Evolutionary conservation across 805 yeast genomes (phyloP).

Genomic region (Candida verbasci): DNA sequence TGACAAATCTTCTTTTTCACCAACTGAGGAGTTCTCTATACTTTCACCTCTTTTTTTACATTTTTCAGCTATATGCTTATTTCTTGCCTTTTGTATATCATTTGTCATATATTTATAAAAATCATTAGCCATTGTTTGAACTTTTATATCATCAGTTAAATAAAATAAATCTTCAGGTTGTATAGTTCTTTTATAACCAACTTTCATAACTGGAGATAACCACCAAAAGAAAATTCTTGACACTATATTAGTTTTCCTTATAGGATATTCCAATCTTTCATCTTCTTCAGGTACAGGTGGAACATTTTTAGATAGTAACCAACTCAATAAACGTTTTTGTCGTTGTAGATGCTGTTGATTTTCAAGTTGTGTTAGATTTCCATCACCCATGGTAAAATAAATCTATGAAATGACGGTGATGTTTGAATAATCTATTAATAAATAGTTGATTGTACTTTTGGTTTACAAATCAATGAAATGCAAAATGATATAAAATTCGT

Average conservation of each 20-base stretch:
- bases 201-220: constrained; percentile 57
- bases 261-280: constrained; percentile 47
- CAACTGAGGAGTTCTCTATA: constrained; percentile 16
- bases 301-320: constrained; percentile 32
- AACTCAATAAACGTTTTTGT: constrained; percentile 32
- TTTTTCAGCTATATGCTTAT: constrained; percentile 20
- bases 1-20: constrained; percentile 20
- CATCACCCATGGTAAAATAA: neutral
- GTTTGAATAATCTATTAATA: too few relatives aligned
- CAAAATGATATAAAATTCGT: too few relatives aligned
- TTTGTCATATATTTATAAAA: constrained; percentile 20
- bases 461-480: too few relatives aligned
- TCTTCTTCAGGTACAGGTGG: constrained; percentile 53
- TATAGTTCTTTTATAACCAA: constrained; percentile 71
- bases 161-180: constrained; percentile 56
- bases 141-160: constrained; percentile 31
- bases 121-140: constrained; percentile 24
- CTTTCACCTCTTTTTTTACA: constrained; percentile 24
- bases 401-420: too few relatives aligned
- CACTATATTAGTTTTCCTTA: constrained; percentile 25
- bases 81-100: constrained; percentile 18
- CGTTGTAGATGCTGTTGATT: constrained; percentile 12
- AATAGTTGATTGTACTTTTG: too few relatives aligned
- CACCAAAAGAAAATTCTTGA: constrained; percentile 57
- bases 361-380: constrained; percentile 4